Conservation (phyloP, 805 yeast species). For the Ogataea chonburiensis region DNA sequence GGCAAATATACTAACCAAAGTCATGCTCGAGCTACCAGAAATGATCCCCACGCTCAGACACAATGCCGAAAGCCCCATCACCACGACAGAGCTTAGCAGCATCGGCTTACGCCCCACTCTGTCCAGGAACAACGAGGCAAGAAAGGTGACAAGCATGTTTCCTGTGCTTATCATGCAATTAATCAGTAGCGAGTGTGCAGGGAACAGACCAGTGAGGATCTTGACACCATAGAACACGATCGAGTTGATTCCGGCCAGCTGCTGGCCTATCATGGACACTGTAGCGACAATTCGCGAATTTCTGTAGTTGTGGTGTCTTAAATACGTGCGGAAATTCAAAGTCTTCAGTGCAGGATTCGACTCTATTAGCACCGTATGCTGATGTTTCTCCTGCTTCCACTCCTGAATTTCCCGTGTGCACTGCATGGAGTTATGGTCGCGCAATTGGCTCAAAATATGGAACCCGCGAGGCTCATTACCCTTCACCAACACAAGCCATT, state of each 20-base stretch:
- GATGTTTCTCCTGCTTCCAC: constrained; percentile 32
- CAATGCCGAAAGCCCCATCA: constrained; percentile 67
- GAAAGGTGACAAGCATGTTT: constrained; percentile 71
- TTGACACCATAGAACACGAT: constrained; percentile 92
- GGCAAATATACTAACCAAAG: constrained; percentile 62
- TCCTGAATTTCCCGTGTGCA: constrained; percentile 27
- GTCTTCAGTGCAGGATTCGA: constrained; percentile 22
- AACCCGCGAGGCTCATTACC: constrained; percentile 39
- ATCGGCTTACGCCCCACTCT: constrained; percentile 71
- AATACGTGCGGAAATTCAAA: constrained; percentile 42
- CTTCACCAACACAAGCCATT: constrained; percentile 59
- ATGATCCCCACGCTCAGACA: constrained; percentile 68
- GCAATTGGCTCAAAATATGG: constrained; percentile 39
- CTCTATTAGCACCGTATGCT: constrained; percentile 24
- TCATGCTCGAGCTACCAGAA: constrained; percentile 41
- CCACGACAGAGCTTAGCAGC: constrained; percentile 58
- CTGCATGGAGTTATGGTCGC: constrained; percentile 17
- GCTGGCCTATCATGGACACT: constrained; percentile 78
- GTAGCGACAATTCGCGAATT: constrained; percentile 67
- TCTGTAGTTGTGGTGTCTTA: constrained; percentile 49
- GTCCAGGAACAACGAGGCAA: constrained; percentile 76
- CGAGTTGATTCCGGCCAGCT: constrained; percentile 89
- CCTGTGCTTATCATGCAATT: constrained; percentile 75
- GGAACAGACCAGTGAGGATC: constrained; percentile 69
- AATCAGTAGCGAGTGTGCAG: constrained; percentile 65